Percentiles rank a stretch among this genome's conserved stretches.
phyloP scores from a whole-genome alignment of 2,329 filamentous ascomycete genomes.

The Sarocladiaceae sp. region DNA sequence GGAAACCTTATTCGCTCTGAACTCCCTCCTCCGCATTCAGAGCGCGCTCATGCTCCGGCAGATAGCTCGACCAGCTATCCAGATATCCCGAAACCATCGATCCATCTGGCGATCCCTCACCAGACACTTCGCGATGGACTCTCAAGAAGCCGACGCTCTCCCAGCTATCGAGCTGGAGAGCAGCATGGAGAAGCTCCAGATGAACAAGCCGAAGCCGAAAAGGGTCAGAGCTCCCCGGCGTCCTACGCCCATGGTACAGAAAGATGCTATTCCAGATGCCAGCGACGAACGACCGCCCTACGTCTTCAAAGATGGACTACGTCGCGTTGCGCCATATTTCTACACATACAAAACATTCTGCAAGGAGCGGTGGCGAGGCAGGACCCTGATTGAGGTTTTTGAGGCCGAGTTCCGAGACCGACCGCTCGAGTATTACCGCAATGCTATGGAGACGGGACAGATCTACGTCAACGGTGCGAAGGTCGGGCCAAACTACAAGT shows the following conservation, averaged over 20 bases:
- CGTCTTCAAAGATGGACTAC: conserved; percentile 76
- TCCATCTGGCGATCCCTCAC: not conserved
- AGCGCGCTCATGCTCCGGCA: not conserved
- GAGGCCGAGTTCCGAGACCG: conserved; percentile 88
- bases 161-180: not conserved
- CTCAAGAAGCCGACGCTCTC: not conserved
- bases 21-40: not conserved
- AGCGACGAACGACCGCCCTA: conserved; percentile 61
- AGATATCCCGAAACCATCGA: conserved; percentile 9
- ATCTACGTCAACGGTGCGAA: conserved; percentile 76
- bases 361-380: conserved; percentile 88
- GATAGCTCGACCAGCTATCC: conserved; percentile 11
- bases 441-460: conserved; percentile 74
- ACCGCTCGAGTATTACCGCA: conserved; percentile 78
- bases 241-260: conserved; percentile 7
- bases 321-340: conserved; percentile 81
- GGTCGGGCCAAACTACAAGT: conserved; percentile 62
- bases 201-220: conserved; percentile 7
- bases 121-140: conserved; percentile 2
- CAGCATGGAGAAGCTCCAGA: conserved; percentile 4
- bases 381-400: conserved; percentile 82
- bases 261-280: conserved; percentile 15
- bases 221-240: not conserved
- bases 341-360: conserved; percentile 94
- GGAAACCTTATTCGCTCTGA: not conserved